Percentiles rank a stretch among this genome's conserved stretches.
Evolutionary conservation across 2,329 filamentous ascomycete genomes (phyloP).

Genomic region (Talaromyces atroroseus): DNA sequence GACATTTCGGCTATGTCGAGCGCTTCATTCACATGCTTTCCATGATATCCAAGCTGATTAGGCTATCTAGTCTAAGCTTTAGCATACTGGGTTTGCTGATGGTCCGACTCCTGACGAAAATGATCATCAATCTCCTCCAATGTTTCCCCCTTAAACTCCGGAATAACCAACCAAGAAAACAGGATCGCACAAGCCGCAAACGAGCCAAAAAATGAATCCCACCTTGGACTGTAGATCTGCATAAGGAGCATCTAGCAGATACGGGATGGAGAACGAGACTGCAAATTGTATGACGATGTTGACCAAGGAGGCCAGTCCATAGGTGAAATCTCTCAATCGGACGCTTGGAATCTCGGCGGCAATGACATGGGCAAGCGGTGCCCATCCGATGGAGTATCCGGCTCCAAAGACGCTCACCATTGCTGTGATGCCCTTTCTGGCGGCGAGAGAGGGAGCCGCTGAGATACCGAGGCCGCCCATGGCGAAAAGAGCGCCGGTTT

Average conservation of each 20-base stretch:
- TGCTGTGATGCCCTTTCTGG: not conserved
- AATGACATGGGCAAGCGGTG: conserved; percentile 18
- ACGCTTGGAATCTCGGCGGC: conserved; percentile 18
- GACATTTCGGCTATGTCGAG: too few relatives aligned
- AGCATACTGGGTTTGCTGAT: too few relatives aligned
- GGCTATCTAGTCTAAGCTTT: too few relatives aligned
- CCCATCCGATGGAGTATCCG: conserved; percentile 17
- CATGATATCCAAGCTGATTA: too few relatives aligned
- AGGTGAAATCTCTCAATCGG: conserved; percentile 11
- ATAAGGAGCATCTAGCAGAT: conserved; percentile 32
- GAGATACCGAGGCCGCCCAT: not conserved
- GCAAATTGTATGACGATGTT: conserved; percentile 10
- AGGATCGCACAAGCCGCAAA: conserved; percentile 19
- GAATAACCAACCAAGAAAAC: conserved; percentile 22
- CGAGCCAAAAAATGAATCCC: conserved; percentile 34
- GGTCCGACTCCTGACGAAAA: conserved; percentile 16
- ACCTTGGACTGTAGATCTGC: conserved; percentile 31
- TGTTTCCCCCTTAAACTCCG: conserved; percentile 25
- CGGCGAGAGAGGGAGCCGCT: too few relatives aligned
- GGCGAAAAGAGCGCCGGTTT: not conserved
- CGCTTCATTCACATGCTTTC: too few relatives aligned
- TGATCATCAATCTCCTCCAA: conserved; percentile 27
- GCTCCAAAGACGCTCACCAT: conserved; percentile 4
- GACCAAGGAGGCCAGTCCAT: not conserved
- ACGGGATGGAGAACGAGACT: conserved; percentile 34